Conservation (phyloP, 331 rosid genomes). For the Malus hybrid region DNA sequence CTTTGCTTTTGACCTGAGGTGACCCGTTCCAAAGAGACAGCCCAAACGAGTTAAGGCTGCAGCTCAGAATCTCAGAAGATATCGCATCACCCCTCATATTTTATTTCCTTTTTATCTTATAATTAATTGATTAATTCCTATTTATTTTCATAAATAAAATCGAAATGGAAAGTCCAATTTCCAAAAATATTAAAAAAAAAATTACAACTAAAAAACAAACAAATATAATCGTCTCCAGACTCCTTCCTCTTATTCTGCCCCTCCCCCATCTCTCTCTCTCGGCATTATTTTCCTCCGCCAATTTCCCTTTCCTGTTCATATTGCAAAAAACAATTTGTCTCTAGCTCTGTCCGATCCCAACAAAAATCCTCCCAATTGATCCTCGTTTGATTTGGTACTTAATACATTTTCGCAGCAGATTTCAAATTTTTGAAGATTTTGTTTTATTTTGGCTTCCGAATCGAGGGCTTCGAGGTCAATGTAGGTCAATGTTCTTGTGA, state of each 20-base stretch:
- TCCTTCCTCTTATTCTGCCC: conserved; percentile 6
- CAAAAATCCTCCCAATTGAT: not conserved
- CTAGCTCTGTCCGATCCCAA: not conserved
- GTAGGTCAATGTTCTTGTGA: conserved; percentile 38
- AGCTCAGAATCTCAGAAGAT: too few relatives aligned
- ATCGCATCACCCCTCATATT: conserved; percentile 2
- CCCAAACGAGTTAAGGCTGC: too few relatives aligned
- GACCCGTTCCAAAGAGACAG: not conserved
- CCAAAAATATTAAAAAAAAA: not conserved
- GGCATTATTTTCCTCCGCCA: conserved; percentile 38
- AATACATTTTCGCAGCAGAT: not conserved
- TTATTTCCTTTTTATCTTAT: not conserved
- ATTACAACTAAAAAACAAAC: not conserved
- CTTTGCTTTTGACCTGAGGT: not conserved
- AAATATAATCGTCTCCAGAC: conserved; percentile 18
- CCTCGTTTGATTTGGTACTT: not conserved
- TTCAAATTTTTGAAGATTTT: not conserved
- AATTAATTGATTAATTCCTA: too few relatives aligned
- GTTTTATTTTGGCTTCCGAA: not conserved
- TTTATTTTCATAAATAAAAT: not conserved
- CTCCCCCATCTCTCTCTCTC: conserved; percentile 5
- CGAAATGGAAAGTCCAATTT: not conserved
- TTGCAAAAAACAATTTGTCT: not conserved
- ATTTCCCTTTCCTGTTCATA: conserved; percentile 25
- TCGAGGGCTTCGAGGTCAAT: conserved; percentile 20